Evolutionary conservation across 306 rosid genomes (phyloP).

Genomic region (Cercis canadensis): DNA sequence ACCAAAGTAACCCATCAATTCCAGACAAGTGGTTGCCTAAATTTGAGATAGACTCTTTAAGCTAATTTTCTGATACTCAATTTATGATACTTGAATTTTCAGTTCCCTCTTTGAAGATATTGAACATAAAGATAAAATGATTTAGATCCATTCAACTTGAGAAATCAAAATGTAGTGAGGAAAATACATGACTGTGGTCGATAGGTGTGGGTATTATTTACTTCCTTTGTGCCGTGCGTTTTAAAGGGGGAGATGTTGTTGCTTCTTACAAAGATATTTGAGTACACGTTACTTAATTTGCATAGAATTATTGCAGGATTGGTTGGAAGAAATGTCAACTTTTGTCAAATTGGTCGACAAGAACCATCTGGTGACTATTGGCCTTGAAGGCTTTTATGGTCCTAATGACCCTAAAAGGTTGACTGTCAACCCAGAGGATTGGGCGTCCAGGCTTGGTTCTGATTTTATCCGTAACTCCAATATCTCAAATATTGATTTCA

Average conservation of each 20-base stretch:
- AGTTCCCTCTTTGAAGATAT: not conserved
- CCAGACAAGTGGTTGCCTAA: not conserved
- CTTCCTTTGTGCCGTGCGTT: constrained; percentile 1
- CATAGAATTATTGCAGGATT: constrained; percentile 67
- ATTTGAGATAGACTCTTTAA: constrained; percentile 18
- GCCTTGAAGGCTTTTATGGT: constrained; percentile 97
- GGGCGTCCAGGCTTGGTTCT: constrained; percentile 98
- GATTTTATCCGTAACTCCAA: constrained; percentile 91
- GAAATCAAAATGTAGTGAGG: not conserved
- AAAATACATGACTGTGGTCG: not conserved
- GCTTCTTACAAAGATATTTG: constrained; percentile 23
- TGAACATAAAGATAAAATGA: not conserved
- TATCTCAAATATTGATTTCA: constrained; percentile 70
- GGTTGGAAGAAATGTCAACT: constrained; percentile 97
- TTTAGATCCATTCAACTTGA: constrained; percentile 3
- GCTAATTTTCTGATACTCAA: constrained; percentile 3
- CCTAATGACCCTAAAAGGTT: constrained; percentile 73
- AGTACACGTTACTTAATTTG: constrained; percentile 30
- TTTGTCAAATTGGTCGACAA: constrained; percentile 87
- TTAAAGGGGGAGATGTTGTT: constrained; percentile 6
- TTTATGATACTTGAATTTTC: not conserved
- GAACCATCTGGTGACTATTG: constrained; percentile 87
- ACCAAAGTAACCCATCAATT: not conserved
- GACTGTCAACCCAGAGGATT: constrained; percentile 80
- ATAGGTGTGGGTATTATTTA: not conserved